phyloP scores from a whole-genome alignment of 805 yeast genomes.

The Pichia rugopelliculosa region DNA sequence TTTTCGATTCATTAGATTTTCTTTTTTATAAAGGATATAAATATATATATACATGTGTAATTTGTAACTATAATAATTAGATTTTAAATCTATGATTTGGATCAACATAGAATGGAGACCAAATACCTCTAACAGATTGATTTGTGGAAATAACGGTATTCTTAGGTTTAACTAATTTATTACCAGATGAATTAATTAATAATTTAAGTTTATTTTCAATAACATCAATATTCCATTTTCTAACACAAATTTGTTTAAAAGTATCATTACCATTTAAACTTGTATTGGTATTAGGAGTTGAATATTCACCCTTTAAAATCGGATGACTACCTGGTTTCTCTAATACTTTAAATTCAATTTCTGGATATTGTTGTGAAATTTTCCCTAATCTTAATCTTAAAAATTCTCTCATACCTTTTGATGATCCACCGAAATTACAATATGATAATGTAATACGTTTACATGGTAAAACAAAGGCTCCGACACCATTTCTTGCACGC shows the following conservation, averaged over 20 bases:
- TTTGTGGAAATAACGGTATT: slow-evolving; percentile 78
- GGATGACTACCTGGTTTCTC: slow-evolving; percentile 78
- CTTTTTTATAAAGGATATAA: not conserved
- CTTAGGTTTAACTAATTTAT: slow-evolving; percentile 48
- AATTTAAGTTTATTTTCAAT: slow-evolving; percentile 60
- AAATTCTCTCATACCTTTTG: slow-evolving; percentile 69
- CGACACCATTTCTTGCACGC: slow-evolving; percentile 66
- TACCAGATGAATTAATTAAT: slow-evolving; percentile 64
- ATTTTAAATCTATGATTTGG: slow-evolving; percentile 34
- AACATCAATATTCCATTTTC: slow-evolving; percentile 57
- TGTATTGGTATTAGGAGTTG: slow-evolving; percentile 10
- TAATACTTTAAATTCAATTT: slow-evolving; percentile 62
- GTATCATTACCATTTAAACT: slow-evolving; percentile 18
- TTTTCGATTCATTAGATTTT: not conserved
- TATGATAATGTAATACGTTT: slow-evolving; percentile 66
- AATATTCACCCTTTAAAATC: slow-evolving; percentile 51
- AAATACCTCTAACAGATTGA: slow-evolving; percentile 85
- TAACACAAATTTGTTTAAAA: slow-evolving; percentile 51
- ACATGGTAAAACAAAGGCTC: slow-evolving; percentile 70
- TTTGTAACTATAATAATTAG: not conserved
- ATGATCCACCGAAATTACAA: slow-evolving; percentile 96
- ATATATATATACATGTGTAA: not conserved
- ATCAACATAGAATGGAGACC: slow-evolving; percentile 91
- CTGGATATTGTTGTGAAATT: slow-evolving; percentile 55
- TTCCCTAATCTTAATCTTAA: slow-evolving; percentile 44